Evolutionary conservation across 2,329 filamentous ascomycete genomes (phyloP), one percentile per base, ranked within the genome.

Genomic region (Trichoderma sp.): DNA sequence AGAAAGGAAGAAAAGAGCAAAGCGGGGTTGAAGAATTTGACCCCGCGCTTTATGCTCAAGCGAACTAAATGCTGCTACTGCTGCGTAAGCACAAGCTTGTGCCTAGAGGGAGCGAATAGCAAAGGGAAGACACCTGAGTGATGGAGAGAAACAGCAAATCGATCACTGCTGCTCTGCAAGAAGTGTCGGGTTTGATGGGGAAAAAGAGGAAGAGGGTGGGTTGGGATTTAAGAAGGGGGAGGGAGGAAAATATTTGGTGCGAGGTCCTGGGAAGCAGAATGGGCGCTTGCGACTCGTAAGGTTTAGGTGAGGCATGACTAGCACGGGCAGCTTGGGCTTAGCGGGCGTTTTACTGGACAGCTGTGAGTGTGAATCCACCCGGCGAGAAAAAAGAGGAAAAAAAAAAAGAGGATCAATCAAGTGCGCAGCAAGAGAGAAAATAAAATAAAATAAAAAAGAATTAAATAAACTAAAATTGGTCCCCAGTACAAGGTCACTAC

Each of bases 21-120:
- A 84, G 83, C 82, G 83, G 83, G 83, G 83, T 84, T 81, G 79
- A 82, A 82, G 77, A 80, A 79, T 80, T 82, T 80, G 77, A 79
- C 80, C 80, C 80, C 80, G 79, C 80, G 80, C 79, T 80, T 78
- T 78, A 75, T 78, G 74, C 74, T 76, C 70, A 55, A 53, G 67
- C 53, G 76, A 75, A 63, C 73, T 74, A 77, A 66, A 36, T 20
- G 26, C 30, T 50, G 66, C 36, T 50, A 26, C 65, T 72, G 59
- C 67, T 70, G 71, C 67, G 59, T 70, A 59, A 70, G 68, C 57
- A 61, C 66, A 57, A 63, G 59, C 57, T 32, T 61, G 36, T 50
- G 55, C 55, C 47, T 69, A 73, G 71, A 53, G 62, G 64, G 74
- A 74, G 57, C 55, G 55, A 62, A 43, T 43, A 50, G 15, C 62